Evolutionary conservation across 163 green algal species (phyloP).

Genomic region (Trebouxia gelatinosa): DNA sequence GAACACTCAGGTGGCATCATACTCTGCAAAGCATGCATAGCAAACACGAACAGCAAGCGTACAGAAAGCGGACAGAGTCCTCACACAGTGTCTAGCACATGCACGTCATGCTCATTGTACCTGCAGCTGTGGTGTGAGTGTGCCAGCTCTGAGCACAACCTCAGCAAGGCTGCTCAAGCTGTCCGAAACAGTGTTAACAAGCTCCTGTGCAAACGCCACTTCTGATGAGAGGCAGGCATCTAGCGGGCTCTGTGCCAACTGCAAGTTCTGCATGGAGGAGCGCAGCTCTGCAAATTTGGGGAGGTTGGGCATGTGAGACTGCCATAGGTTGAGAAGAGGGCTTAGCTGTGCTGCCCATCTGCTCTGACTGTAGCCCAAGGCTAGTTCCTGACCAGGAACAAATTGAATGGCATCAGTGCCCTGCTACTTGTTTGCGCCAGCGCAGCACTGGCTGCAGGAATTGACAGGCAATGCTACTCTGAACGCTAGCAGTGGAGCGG

Average conservation of each 20-base stretch:
- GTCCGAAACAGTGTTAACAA: slow-evolving; percentile 50
- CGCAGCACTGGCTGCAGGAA: no score
- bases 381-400: slow-evolving; percentile 38
- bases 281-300: slow-evolving; percentile 17
- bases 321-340: slow-evolving; percentile 69
- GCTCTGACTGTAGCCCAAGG: slow-evolving; percentile 46
- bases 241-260: no score
- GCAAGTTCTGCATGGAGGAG: no score
- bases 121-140: slow-evolving; percentile 43
- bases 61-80: no score
- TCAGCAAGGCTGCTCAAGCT: slow-evolving; percentile 44
- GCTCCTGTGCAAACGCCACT: slow-evolving; percentile 33
- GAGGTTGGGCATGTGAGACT: slow-evolving; percentile 49
- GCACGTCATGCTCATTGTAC: slow-evolving; percentile 6
- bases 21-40: neutral
- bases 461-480: no score
- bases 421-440: no score
- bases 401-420: no score
- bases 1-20: neutral
- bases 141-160: slow-evolving; percentile 45
- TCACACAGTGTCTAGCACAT: no score
- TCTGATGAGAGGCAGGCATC: slow-evolving; percentile 64
- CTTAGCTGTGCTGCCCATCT: slow-evolving; percentile 55
- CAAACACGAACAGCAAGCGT: no score
- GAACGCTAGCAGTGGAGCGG: no score